Evolutionary conservation across 352 stramenopile genomes (phyloP).

Genomic region (Phytophthora pisi): DNA sequence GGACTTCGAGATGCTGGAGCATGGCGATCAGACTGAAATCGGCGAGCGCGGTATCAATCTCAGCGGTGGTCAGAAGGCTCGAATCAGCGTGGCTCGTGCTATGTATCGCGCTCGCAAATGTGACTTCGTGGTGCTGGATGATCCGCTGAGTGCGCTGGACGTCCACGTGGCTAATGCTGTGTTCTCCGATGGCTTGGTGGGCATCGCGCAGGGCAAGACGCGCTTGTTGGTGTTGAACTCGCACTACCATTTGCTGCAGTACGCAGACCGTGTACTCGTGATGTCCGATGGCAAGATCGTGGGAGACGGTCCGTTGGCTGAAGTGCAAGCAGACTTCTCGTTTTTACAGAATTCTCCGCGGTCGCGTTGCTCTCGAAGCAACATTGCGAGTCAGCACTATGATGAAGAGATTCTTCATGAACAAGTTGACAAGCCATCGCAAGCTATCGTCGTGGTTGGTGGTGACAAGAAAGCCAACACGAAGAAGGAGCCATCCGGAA

Average conservation of each 20-base stretch:
- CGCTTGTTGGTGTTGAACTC: slow-evolving; percentile 93
- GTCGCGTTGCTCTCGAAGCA: neutral
- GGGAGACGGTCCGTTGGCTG: slow-evolving; percentile 73
- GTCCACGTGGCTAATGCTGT: slow-evolving; percentile 93
- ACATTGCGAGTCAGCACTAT: neutral
- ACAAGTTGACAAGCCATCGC: neutral
- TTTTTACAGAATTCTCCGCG: slow-evolving; percentile 11
- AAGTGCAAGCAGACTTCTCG: slow-evolving; percentile 51
- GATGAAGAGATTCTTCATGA: neutral
- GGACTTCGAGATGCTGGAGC: slow-evolving; percentile 75
- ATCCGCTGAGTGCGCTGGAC: slow-evolving; percentile 65
- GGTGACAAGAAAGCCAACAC: neutral
- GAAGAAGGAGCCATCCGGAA: neutral
- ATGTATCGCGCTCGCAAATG: slow-evolving; percentile 56
- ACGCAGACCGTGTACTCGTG: slow-evolving; percentile 58
- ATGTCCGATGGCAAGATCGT: slow-evolving; percentile 78
- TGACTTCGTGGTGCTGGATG: slow-evolving; percentile 64
- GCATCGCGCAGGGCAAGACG: slow-evolving; percentile 60
- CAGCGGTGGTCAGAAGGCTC: slow-evolving; percentile 79
- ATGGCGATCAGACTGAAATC: slow-evolving; percentile 94
- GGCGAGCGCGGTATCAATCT: slow-evolving; percentile 86
- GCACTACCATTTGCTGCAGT: slow-evolving; percentile 88
- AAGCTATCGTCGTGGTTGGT: neutral
- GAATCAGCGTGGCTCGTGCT: slow-evolving; percentile 55
- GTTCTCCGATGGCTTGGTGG: slow-evolving; percentile 86